phyloP scores from a whole-genome alignment of 306 rosid genomes.

The Ziziphus jujuba region DNA sequence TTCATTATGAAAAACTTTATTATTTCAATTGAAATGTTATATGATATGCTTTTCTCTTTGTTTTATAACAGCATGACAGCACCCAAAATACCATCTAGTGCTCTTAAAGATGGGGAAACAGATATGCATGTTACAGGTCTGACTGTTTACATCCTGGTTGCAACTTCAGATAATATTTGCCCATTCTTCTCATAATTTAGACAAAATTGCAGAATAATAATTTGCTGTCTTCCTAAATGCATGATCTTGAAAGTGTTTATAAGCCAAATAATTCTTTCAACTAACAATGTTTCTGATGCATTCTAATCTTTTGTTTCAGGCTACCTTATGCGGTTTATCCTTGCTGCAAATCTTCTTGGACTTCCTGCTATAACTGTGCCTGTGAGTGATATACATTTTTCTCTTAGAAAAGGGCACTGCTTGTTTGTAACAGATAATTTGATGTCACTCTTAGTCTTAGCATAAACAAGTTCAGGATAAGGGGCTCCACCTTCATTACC shows the following conservation, averaged over 20 bases:
- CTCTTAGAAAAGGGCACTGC: not conserved
- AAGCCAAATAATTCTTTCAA: not conserved
- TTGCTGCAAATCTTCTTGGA: conserved; percentile 77
- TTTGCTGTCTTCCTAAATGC: conserved; percentile 4
- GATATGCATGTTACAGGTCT: conserved; percentile 77
- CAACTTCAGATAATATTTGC: conserved; percentile 8
- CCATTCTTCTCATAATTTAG: too few relatives aligned
- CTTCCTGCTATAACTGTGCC: conserved; percentile 94
- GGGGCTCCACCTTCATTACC: not conserved
- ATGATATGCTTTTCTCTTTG: conserved; percentile 1
- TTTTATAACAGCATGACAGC: conserved; percentile 79
- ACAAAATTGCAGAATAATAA: not conserved
- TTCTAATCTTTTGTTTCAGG: conserved; percentile 39
- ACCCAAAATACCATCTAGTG: conserved; percentile 76
- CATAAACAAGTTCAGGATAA: not conserved
- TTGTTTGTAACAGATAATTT: not conserved
- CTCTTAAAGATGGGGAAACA: conserved; percentile 79
- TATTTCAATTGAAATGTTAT: too few relatives aligned
- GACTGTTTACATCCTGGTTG: conserved; percentile 23
- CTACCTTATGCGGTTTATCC: conserved; percentile 77
- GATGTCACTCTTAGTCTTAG: not conserved
- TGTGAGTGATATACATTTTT: conserved; percentile 44
- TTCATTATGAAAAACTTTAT: too few relatives aligned
- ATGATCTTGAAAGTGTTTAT: not conserved
- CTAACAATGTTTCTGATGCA: not conserved